These are phyloP conservation scores for Fusarium foetens DNA, from an alignment of 2,329 filamentous ascomycete species.

Conservation along the genomic window DNA sequence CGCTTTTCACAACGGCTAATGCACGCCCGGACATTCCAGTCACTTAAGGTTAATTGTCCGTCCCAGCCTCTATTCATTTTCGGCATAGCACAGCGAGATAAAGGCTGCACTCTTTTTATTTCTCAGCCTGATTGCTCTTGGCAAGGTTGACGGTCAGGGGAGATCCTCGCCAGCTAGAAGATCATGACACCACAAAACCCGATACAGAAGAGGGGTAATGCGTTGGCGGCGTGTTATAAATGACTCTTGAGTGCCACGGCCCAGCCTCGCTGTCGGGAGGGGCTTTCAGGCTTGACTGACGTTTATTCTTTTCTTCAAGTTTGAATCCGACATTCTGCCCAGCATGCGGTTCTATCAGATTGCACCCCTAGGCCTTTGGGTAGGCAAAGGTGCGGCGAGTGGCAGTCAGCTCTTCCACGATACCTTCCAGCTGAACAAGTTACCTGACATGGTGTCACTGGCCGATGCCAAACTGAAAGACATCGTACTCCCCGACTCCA, in stretches of 20 bases:
- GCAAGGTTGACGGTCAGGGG: background rate
- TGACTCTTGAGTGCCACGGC: background rate
- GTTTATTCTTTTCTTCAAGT: background rate
- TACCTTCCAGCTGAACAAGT: background rate
- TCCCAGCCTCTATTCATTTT: background rate
- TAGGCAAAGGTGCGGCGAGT: background rate
- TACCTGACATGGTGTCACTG: background rate
- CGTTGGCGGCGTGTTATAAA: background rate
- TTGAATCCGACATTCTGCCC: background rate
- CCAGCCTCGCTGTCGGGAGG: background rate
- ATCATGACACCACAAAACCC: background rate
- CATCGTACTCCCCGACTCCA: background rate
- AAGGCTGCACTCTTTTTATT: background rate
- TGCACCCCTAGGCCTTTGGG: background rate
- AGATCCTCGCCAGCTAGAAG: background rate
- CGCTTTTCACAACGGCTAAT: background rate
- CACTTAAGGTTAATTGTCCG: background rate
- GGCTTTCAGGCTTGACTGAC: background rate
- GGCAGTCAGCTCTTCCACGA: background rate
- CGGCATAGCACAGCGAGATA: background rate
- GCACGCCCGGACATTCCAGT: background rate
- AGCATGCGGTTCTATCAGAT: background rate
- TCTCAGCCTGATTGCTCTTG: background rate
- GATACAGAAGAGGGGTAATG: slow-evolving; percentile 12
- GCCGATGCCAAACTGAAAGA: background rate